Percentiles rank a stretch among this genome's conserved stretches.
These are phyloP conservation scores for Hibiscus mutabilis DNA, from an alignment of 345 rosid genomes.

Conservation along the genomic window DNA sequence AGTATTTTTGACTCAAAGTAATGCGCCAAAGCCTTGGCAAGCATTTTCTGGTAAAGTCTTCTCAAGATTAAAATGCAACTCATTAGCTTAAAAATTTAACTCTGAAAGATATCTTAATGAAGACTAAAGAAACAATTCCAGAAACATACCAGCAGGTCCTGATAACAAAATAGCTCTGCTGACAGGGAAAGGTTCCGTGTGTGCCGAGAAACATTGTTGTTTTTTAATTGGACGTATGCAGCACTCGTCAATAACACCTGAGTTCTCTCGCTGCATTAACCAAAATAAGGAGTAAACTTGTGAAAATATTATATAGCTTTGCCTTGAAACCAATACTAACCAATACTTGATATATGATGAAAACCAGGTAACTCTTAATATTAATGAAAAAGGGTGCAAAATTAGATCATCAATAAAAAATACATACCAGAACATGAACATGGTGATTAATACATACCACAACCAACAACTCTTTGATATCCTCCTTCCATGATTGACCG, in stretches of 20 bases:
- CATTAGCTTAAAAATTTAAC: constrained; percentile 9
- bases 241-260: background rate
- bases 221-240: background rate
- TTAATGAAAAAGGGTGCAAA: no score
- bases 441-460: no score
- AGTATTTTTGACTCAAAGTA: constrained; percentile 73
- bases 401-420: no score
- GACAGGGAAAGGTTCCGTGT: background rate
- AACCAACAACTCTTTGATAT: no score
- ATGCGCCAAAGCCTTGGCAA: constrained; percentile 85
- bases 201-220: background rate
- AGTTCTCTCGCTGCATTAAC: background rate
- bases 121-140: background rate
- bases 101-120: background rate
- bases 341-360: no score
- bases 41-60: constrained; percentile 84
- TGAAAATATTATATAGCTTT: no score
- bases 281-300: background rate
- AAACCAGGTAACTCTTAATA: no score
- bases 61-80: constrained; percentile 16
- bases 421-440: no score
- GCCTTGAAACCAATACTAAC: no score
- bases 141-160: constrained; percentile 72
- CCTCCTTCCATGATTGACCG: constrained; percentile 12
- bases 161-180: constrained; percentile 64